Evolutionary conservation across 1,284 basidiomycete genomes (phyloP).

Genomic region (Volvariella volvacea): DNA sequence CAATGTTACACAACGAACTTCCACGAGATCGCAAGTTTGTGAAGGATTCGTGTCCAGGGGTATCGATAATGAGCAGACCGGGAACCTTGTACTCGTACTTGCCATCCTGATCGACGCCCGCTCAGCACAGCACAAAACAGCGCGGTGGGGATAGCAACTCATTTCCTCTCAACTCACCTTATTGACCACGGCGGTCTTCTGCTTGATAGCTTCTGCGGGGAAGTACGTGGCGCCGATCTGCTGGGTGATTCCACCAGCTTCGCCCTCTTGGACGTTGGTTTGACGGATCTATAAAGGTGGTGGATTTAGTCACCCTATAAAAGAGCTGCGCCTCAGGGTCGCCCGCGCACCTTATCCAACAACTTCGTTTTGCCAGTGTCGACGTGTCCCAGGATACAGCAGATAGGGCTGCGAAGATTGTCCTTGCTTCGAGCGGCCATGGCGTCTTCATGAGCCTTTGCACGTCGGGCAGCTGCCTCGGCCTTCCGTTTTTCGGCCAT

Average conservation of each 20-base stretch:
- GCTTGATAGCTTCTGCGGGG: conserved; percentile 93
- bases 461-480: conserved; percentile 76
- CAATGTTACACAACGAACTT: conserved; percentile 98
- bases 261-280: conserved; percentile 99
- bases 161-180: conserved; percentile 47
- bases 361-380: conserved; percentile 99
- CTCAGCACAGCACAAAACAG: conserved; percentile 3
- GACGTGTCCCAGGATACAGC: conserved; percentile 99
- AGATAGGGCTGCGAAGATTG: conserved; percentile 93
- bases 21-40: conserved; percentile 95
- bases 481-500: conserved; percentile 76
- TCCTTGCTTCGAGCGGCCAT: conserved; percentile 86
- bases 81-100: conserved; percentile 94
- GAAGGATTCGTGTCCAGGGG: conserved; percentile 99
- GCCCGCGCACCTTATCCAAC: conserved; percentile 76
- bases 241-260: conserved; percentile 99
- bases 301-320: neutral
- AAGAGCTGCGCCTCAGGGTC: neutral
- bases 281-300: conserved; percentile 77
- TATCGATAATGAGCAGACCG: conserved; percentile 95
- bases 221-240: conserved; percentile 99
- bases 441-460: conserved; percentile 82
- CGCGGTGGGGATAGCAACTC: neutral
- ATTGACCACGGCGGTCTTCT: conserved; percentile 91
- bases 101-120: conserved; percentile 47